Evolutionary conservation across 495 filamentous ascomycete genomes (phyloP).

Genomic region (Clohesyomyces aquaticus): DNA sequence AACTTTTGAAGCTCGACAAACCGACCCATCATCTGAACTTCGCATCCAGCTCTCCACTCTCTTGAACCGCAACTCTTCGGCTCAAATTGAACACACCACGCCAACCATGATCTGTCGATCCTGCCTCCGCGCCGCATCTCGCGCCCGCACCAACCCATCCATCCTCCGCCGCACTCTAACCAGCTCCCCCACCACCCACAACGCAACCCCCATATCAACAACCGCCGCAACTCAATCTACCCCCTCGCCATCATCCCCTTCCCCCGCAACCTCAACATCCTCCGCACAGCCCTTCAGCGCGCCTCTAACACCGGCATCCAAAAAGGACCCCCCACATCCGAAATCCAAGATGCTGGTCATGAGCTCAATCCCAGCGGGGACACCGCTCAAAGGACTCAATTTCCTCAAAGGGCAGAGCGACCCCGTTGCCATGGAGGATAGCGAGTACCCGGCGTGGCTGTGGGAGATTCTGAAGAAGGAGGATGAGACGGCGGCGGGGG

Average conservation of each 20-base stretch:
- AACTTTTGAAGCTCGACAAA: neutral
- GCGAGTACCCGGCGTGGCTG: slow-evolving; percentile 89
- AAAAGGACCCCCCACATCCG: slow-evolving; percentile 40
- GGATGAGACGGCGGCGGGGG: slow-evolving; percentile 46
- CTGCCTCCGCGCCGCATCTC: slow-evolving; percentile 39
- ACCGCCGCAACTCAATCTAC: slow-evolving; percentile 24
- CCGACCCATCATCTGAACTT: no score
- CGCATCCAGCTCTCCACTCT: neutral
- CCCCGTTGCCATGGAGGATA: slow-evolving; percentile 73
- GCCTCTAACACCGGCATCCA: slow-evolving; percentile 52
- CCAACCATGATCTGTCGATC: slow-evolving; percentile 41
- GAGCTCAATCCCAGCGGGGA: slow-evolving; percentile 66
- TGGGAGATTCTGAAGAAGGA: slow-evolving; percentile 70
- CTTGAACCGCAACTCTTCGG: neutral
- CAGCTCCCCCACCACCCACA: slow-evolving; percentile 13
- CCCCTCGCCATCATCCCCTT: slow-evolving; percentile 23
- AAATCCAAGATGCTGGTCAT: slow-evolving; percentile 25
- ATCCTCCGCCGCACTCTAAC: slow-evolving; percentile 8
- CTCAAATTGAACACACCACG: no score
- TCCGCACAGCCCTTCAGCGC: slow-evolving; percentile 57
- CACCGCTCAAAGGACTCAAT: slow-evolving; percentile 75
- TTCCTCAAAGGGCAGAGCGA: slow-evolving; percentile 82
- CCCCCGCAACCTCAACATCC: slow-evolving; percentile 54
- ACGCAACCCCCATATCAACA: neutral
- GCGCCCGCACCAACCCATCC: slow-evolving; percentile 1